These are phyloP conservation scores for Amyloporia xantha DNA, from an alignment of 768 basidiomycete species.

Conservation along the genomic window DNA sequence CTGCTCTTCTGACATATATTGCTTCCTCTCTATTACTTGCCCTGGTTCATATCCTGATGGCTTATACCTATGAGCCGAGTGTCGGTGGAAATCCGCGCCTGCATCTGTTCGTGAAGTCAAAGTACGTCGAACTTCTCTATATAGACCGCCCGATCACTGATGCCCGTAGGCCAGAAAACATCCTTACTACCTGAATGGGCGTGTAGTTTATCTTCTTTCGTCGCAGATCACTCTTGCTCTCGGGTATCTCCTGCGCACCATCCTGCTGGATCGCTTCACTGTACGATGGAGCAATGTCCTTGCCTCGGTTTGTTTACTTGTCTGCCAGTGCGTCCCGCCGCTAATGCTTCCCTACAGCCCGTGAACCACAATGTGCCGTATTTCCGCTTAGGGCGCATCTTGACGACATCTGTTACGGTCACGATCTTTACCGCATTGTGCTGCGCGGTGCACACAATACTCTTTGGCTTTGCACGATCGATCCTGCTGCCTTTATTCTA, in stretches of 20 bases:
- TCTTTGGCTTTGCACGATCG: slow-evolving; percentile 43
- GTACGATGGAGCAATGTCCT: slow-evolving; percentile 22
- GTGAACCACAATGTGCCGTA: no score
- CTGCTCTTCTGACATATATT: slow-evolving; percentile 40
- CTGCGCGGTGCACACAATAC: slow-evolving; percentile 30
- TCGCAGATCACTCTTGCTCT: slow-evolving; percentile 44
- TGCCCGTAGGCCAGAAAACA: slow-evolving; percentile 46
- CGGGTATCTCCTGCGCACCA: slow-evolving; percentile 46
- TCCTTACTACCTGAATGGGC: slow-evolving; percentile 67
- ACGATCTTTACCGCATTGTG: slow-evolving; percentile 35
- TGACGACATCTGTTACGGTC: slow-evolving; percentile 30
- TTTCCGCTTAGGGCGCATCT: slow-evolving; percentile 14
- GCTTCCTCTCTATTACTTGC: slow-evolving; percentile 40
- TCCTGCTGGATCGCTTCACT: slow-evolving; percentile 56
- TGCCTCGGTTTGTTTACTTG: neutral
- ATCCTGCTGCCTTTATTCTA: slow-evolving; percentile 46
- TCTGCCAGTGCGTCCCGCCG: neutral
- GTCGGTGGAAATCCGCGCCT: slow-evolving; percentile 36
- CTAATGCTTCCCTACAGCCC: neutral
- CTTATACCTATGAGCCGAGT: slow-evolving; percentile 27
- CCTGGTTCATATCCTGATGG: slow-evolving; percentile 35
- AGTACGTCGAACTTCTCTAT: slow-evolving; percentile 30
- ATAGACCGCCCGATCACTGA: neutral
- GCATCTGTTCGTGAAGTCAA: slow-evolving; percentile 59
- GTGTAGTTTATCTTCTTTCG: slow-evolving; percentile 50